Base-by-base conservation (phyloP, 257 asterid genomes). In the Fraxinus excelsior region DNA sequence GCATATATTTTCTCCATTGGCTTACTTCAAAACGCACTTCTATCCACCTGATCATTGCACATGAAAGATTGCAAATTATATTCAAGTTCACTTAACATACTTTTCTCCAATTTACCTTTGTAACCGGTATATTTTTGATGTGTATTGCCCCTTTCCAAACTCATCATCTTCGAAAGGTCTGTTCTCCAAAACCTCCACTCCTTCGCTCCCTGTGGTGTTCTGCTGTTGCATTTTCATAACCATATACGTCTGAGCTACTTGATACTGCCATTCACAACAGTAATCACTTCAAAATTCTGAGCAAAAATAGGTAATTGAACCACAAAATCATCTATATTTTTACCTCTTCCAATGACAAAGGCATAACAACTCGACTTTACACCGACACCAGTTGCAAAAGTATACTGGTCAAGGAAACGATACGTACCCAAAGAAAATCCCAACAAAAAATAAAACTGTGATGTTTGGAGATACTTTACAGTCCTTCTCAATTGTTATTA, bases 221-320 rank as follows among this genome's bases (percentile, higher is more conserved):
- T 94, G 83, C 73, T 90, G 96, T 88, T 90, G 97, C 98, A 94
- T 90, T 88, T 89, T 92, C 97, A 92, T 90, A 31, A 91, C 89
- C 88, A 86, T 86, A 76, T 90, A 92, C 97, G 89, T 92, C 80
- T 90, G 98, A 14, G 96, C 98, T 82, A 87, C 80, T 87, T 92
- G 97, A 85, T 87, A 91, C 97, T 90, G 91, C 91, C 82, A 70
- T 34, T 14, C 53, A 70, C 18, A 62, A 72, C 67, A 80, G 46
- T 58, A 29, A 14, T 51, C 14, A 28, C 16, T 16, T 31, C 10
- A 53, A 37, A 5, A 9, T 62, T 9, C 0, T 32, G n/a, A 3
- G 9, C 62, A 29, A 29, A 49, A 62, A 35, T 12, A 35, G 6
- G 73, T 72, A 70, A 37, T 34, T 23, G 16, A 70, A 8, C 12